These are phyloP conservation scores for Mycena olivaceomarginata DNA, from an alignment of 768 basidiomycete genomes.

Conservation along the genomic window DNA sequence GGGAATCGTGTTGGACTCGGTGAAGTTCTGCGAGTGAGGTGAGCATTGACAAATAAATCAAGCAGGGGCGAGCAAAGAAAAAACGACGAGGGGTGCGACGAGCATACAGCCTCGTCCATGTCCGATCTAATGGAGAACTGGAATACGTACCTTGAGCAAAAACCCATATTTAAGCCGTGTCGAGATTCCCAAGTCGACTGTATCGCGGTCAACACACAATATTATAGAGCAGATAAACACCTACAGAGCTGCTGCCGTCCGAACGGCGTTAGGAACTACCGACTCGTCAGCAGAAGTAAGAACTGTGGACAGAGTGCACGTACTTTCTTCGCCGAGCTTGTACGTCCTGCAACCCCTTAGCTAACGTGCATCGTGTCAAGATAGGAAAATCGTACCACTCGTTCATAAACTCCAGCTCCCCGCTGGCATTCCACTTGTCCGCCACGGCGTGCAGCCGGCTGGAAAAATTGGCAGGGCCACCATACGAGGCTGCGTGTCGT, in stretches of 20 bases:
- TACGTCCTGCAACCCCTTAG: slow-evolving; percentile 77
- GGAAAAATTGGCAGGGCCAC: slow-evolving; percentile 77
- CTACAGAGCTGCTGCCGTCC: slow-evolving; percentile 90
- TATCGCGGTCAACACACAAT: background rate
- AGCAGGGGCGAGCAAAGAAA: background rate
- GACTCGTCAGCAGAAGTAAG: slow-evolving; percentile 39
- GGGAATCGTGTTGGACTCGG: slow-evolving; percentile 75
- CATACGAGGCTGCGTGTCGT: slow-evolving; percentile 68
- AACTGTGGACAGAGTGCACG: slow-evolving; percentile 11
- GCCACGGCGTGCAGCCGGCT: slow-evolving; percentile 73
- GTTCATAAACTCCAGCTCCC: slow-evolving; percentile 85
- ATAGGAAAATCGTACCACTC: slow-evolving; percentile 73
- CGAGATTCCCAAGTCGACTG: slow-evolving; percentile 82
- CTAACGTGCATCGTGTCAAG: background rate
- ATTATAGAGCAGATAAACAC: slow-evolving; percentile 46
- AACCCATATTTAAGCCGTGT: slow-evolving; percentile 88
- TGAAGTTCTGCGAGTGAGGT: slow-evolving; percentile 69
- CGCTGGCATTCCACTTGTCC: slow-evolving; percentile 77
- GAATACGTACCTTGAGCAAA: slow-evolving; percentile 71
- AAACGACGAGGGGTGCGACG: background rate
- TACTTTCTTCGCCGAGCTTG: slow-evolving; percentile 92
- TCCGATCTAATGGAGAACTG: too few species aligned
- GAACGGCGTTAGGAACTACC: slow-evolving; percentile 91
- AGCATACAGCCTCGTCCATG: too few species aligned
- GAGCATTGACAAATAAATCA: background rate